These are phyloP conservation scores for Amanita rimosa DNA, from an alignment of 768 basidiomycete species.

Conservation along the genomic window DNA sequence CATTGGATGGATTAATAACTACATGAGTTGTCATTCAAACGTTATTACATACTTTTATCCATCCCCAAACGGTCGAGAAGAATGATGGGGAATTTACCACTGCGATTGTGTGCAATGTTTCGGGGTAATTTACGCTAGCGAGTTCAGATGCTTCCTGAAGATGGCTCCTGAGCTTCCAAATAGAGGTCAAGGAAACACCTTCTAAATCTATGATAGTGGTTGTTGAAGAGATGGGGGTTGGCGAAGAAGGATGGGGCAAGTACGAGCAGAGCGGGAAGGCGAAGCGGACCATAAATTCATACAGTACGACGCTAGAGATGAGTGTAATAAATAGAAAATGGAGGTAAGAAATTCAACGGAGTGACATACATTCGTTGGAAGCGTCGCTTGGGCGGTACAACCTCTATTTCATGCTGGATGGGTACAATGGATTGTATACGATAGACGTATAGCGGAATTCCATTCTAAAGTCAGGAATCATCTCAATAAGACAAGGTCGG, in stretches of 20 bases:
- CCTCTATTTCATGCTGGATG: constrained; percentile 49
- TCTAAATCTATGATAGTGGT: constrained; percentile 68
- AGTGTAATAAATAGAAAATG: background rate
- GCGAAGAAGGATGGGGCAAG: constrained; percentile 39
- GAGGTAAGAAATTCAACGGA: background rate
- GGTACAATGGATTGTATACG: constrained; percentile 50
- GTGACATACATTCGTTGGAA: constrained; percentile 61
- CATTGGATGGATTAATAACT: background rate
- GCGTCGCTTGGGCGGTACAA: constrained; percentile 39
- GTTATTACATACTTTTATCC: constrained; percentile 51
- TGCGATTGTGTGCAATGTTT: constrained; percentile 56
- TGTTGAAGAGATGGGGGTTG: constrained; percentile 48
- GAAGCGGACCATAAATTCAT: constrained; percentile 59
- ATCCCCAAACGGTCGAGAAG: constrained; percentile 76
- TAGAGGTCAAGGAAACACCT: constrained; percentile 42
- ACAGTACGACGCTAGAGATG: constrained; percentile 42
- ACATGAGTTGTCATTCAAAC: background rate
- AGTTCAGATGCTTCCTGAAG: constrained; percentile 66
- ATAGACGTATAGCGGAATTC: constrained; percentile 70
- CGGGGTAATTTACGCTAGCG: constrained; percentile 75
- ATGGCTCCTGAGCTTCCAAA: constrained; percentile 64
- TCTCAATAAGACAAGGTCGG: background rate
- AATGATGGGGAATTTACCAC: constrained; percentile 76
- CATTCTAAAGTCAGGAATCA: constrained; percentile 28
- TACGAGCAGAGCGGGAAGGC: constrained; percentile 50